Evolutionary conservation across 805 yeast genomes (phyloP), one percentile per base, ranked within the genome.

Genomic region (Sungouiella thailandica): DNA sequence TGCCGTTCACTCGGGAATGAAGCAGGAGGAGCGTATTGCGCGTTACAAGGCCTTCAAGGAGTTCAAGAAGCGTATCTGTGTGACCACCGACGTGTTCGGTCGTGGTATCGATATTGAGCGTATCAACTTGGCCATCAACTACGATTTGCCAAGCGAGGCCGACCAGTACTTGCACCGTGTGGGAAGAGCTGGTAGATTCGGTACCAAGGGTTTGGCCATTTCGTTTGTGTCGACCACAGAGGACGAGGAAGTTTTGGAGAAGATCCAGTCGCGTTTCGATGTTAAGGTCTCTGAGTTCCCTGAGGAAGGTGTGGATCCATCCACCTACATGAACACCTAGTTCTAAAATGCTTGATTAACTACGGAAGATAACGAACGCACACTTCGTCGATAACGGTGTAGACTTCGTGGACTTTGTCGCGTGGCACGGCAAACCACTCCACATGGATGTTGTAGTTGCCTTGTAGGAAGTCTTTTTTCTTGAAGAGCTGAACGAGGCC

Each of bases 161-260:
- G 97, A 90, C 66, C 97, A 93, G 68, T 90, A 93, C 68, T 78
- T 90, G 61, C 98, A 90, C 74, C 87, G 98, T 73, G 98, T 90
- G 44, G 98, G 98, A 59, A 88, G 98, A 79, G 98, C 98, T 50
- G 98, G 98, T 70, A 89, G 98, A 77, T 90, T 90, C 55, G 98
- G 98, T 73, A 90, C 98, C 60, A 90, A 90, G 72, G 98, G 98
- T 71, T 79, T 93, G 53, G 95, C 97, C 34, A 76, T 93, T 39
- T 86, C 96, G 26, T 85, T 90, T 47, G 93, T 93, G 35, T 73
- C 93, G 27, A 73, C 80, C 39, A 83, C 79, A 53, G 90, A 80
- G 45, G 98, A 93, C 58, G 88, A 87, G 65, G 86, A 82, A 67
- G 84, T 89, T 27, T 74, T 93, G 62, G 83, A 76, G 55, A 83